Conservation (phyloP, 441 rosid species). For the Gossypium schwendimanii region DNA sequence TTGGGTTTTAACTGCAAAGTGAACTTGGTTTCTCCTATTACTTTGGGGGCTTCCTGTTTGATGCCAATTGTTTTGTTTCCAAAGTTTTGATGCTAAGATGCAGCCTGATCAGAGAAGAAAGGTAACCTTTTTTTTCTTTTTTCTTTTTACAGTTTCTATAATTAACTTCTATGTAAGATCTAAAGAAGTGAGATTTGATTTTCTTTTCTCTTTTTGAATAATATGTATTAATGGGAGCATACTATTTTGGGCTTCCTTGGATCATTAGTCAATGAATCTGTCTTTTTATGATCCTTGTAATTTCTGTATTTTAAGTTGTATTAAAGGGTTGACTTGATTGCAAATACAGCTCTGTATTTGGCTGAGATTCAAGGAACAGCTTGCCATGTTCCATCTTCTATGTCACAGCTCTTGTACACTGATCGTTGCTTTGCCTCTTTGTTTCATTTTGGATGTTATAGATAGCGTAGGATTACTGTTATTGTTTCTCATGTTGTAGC, state of each 20-base stretch:
- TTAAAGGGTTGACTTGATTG: slow-evolving; percentile 9
- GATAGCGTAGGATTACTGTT: neutral
- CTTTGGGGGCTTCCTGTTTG: neutral
- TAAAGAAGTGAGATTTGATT: neutral
- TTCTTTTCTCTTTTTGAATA: neutral
- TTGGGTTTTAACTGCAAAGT: slow-evolving; percentile 17
- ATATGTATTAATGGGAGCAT: neutral
- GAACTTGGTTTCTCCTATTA: slow-evolving; percentile 1
- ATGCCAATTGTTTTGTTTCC: slow-evolving; percentile 20
- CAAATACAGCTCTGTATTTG: slow-evolving; percentile 13
- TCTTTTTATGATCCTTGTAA: neutral
- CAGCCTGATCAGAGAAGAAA: slow-evolving; percentile 84
- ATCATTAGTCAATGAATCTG: slow-evolving; percentile 3
- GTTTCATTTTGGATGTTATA: neutral
- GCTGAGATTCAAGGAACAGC: slow-evolving; percentile 15
- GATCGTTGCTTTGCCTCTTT: neutral
- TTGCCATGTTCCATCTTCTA: slow-evolving; percentile 20
- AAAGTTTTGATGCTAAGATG: slow-evolving; percentile 57
- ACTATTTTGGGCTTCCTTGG: slow-evolving; percentile 1
- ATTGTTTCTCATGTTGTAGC: neutral
- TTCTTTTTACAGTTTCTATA: neutral
- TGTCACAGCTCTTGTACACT: slow-evolving; percentile 15
- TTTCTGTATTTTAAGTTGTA: neutral
- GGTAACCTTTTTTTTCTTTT: slow-evolving; percentile 30
- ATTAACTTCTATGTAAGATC: neutral